Evolutionary conservation across 352 stramenopile genomes (phyloP).

Genomic region (Thalassiosira mediterranea): DNA sequence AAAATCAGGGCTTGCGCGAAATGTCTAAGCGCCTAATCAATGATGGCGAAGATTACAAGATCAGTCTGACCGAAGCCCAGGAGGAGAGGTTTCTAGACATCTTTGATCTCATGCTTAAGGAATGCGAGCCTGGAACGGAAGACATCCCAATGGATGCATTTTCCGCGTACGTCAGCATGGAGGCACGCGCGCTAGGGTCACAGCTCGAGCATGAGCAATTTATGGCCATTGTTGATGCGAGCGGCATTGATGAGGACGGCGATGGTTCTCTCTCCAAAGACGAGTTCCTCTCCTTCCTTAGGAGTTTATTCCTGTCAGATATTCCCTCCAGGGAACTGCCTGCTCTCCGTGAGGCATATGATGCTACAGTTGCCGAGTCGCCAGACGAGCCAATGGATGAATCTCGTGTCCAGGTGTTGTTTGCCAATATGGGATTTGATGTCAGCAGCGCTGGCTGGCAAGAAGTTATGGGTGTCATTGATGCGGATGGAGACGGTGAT

Average conservation of each 20-base stretch:
- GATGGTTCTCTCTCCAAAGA: slow-evolving; percentile 16
- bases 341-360: slow-evolving; percentile 10
- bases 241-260: slow-evolving; percentile 20
- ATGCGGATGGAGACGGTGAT: slow-evolving; percentile 15
- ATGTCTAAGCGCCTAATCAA: neutral
- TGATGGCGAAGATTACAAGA: slow-evolving; percentile 13
- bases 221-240: slow-evolving; percentile 9
- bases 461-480: slow-evolving; percentile 10
- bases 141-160: slow-evolving; percentile 15
- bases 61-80: slow-evolving; percentile 9
- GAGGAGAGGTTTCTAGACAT: slow-evolving; percentile 1
- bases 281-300: slow-evolving; percentile 11
- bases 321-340: slow-evolving; percentile 6
- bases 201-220: slow-evolving; percentile 7
- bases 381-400: slow-evolving; percentile 14
- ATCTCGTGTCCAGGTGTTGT: slow-evolving; percentile 2
- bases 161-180: slow-evolving; percentile 8
- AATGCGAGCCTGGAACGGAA: neutral
- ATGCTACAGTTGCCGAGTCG: neutral
- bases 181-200: slow-evolving; percentile 9
- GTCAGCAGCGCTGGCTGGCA: neutral
- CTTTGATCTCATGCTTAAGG: slow-evolving; percentile 12
- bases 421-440: slow-evolving; percentile 2
- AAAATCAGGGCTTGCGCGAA: neutral
- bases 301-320: slow-evolving; percentile 1